A percentile compares a stretch with the other conserved stretches of the same genome.
phyloP scores from a whole-genome alignment of 148 eudicot genomes.

The Cornus suecica region DNA sequence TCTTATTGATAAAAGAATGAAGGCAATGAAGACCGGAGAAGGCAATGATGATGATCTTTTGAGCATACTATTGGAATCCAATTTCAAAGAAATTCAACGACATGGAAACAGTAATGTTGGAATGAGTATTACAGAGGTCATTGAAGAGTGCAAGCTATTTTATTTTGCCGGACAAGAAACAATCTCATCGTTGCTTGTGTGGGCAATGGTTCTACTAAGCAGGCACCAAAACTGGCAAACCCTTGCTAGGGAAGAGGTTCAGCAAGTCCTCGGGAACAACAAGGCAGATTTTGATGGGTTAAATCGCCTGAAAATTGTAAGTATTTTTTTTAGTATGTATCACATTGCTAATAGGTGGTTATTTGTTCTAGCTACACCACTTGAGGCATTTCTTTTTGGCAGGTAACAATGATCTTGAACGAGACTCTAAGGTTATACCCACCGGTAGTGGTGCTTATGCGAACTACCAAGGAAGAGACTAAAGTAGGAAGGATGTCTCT shows the following conservation, averaged over 20 bases:
- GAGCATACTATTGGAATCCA: constrained; percentile 13
- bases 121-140: constrained; percentile 4
- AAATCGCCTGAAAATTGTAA: constrained; percentile 11
- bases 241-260: constrained; percentile 14
- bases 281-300: constrained; percentile 7
- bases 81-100: constrained; percentile 1
- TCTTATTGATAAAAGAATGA: constrained; percentile 10
- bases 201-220: constrained; percentile 12
- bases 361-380: no score
- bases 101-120: background rate
- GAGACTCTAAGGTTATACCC: background rate
- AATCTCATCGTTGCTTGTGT: background rate
- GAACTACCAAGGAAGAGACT: background rate
- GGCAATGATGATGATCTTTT: constrained; percentile 8
- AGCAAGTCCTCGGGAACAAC: background rate
- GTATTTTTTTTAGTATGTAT: background rate
- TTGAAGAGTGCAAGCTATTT: constrained; percentile 14
- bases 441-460: background rate
- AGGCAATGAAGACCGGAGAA: background rate
- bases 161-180: constrained; percentile 19
- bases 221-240: constrained; percentile 14
- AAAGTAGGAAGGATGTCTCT: background rate
- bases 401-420: background rate
- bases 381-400: no score
- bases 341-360: no score